Conservation (phyloP, 768 basidiomycete genomes). For the Coprinopsis strossmayeri region DNA sequence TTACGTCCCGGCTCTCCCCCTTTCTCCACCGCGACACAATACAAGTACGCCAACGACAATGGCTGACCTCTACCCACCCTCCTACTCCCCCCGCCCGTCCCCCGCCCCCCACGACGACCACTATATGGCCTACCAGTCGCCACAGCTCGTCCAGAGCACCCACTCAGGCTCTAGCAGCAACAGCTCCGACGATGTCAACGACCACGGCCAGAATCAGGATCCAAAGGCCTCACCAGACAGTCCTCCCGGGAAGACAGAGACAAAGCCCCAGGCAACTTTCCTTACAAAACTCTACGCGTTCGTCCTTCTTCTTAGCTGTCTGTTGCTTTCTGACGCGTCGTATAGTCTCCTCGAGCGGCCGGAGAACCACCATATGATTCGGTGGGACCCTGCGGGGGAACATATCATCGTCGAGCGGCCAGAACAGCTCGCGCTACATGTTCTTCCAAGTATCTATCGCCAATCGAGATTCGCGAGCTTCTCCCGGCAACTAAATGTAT, state of each 20-base stretch:
- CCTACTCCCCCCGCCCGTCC: slow-evolving; percentile 24
- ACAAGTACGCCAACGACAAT: slow-evolving; percentile 21
- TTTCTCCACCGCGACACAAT: slow-evolving; percentile 35
- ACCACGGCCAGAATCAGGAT: slow-evolving; percentile 15
- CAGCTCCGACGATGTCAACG: slow-evolving; percentile 42
- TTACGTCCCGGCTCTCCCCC: slow-evolving; percentile 41
- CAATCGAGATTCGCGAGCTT: slow-evolving; percentile 97
- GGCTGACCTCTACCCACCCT: slow-evolving; percentile 53
- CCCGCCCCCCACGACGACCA: slow-evolving; percentile 14
- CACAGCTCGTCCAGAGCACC: slow-evolving; percentile 30
- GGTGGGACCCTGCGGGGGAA: slow-evolving; percentile 90
- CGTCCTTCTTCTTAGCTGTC: slow-evolving; percentile 26
- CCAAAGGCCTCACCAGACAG: slow-evolving; percentile 13
- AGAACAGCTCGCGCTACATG: slow-evolving; percentile 88
- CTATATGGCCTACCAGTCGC: slow-evolving; percentile 26
- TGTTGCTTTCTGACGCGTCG: slow-evolving; percentile 13
- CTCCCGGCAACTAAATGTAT: slow-evolving; percentile 93
- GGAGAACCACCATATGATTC: slow-evolving; percentile 95
- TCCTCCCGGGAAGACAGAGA: slow-evolving; percentile 56
- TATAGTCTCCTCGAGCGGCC: slow-evolving; percentile 78
- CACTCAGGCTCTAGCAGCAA: slow-evolving; percentile 33
- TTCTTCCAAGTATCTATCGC: slow-evolving; percentile 90
- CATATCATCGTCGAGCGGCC: slow-evolving; percentile 94
- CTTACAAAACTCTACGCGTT: slow-evolving; percentile 95
- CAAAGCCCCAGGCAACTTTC: slow-evolving; percentile 91